These are phyloP conservation scores for Sporothrix inflata DNA, from an alignment of 2,329 filamentous ascomycete genomes.

Conservation along the genomic window DNA sequence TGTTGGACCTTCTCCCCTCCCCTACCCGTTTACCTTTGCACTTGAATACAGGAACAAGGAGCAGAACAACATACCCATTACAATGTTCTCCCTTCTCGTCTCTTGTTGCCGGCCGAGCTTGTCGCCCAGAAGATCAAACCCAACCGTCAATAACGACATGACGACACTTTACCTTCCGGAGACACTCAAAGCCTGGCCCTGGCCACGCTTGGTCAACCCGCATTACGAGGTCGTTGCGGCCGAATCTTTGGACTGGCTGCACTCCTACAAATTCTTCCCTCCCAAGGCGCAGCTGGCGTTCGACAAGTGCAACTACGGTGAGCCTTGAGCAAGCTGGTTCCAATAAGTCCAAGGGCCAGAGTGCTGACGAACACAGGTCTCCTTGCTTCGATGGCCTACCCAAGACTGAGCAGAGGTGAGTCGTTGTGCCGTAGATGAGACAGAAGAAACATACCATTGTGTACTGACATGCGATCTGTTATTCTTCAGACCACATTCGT, in stretches of 20 bases:
- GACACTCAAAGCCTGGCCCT: constrained; percentile 31
- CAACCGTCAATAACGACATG: not conserved
- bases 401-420: not conserved
- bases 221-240: constrained; percentile 21
- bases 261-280: constrained; percentile 33
- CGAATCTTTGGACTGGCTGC: constrained; percentile 32
- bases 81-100: not conserved
- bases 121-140: not conserved
- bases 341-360: too few species aligned
- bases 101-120: not conserved
- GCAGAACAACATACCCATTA: not conserved
- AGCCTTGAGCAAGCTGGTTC: not conserved
- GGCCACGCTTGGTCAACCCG: constrained; percentile 34
- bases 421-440: too few species aligned
- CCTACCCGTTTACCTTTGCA: not conserved
- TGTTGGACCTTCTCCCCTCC: too few species aligned
- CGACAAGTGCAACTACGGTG: constrained; percentile 34
- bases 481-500: constrained; percentile 28
- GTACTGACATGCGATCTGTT: not conserved
- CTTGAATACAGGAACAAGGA: not conserved
- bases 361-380: constrained; percentile 16
- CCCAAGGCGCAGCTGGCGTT: constrained; percentile 33
- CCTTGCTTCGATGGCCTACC: constrained; percentile 24
- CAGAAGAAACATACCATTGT: not conserved
- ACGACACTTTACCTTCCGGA: constrained; percentile 27